These are phyloP conservation scores for Suillus americanus DNA, from an alignment of 768 basidiomycete species.

Conservation along the genomic window DNA sequence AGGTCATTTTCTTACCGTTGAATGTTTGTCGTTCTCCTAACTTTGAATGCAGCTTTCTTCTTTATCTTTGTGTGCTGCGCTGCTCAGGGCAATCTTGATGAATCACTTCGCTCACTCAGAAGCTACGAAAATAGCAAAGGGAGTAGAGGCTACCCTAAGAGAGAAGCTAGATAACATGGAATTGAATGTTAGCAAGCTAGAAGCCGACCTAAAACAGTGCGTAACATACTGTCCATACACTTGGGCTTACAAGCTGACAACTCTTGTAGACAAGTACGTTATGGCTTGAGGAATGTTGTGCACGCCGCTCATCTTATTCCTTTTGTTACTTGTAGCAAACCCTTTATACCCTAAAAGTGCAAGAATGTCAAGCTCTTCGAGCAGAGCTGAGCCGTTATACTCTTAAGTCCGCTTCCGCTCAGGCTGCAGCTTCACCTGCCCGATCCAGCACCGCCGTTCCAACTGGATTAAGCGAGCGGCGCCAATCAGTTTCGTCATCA, in stretches of 20 bases:
- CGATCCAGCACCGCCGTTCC: slow-evolving; percentile 29
- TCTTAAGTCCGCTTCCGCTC: slow-evolving; percentile 24
- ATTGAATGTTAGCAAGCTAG: slow-evolving; percentile 54
- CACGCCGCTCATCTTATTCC: slow-evolving; percentile 17
- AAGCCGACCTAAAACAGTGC: slow-evolving; percentile 70
- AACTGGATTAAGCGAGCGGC: slow-evolving; percentile 21
- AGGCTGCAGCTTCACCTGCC: slow-evolving; percentile 19
- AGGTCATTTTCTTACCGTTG: slow-evolving; percentile 39
- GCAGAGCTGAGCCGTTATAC: slow-evolving; percentile 60
- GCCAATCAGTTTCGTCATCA: slow-evolving; percentile 29
- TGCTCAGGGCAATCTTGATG: slow-evolving; percentile 78
- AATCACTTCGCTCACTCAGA: slow-evolving; percentile 82
- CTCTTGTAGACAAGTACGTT: slow-evolving; percentile 57
- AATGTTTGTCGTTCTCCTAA: slow-evolving; percentile 11
- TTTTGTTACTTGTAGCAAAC: slow-evolving; percentile 43
- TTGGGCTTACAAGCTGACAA: slow-evolving; percentile 18
- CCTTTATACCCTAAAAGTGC: slow-evolving; percentile 63
- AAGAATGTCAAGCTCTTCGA: slow-evolving; percentile 68
- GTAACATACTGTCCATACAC: slow-evolving; percentile 28
- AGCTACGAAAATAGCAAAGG: slow-evolving; percentile 64
- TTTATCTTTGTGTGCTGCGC: slow-evolving; percentile 71
- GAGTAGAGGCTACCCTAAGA: slow-evolving; percentile 59
- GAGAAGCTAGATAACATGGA: slow-evolving; percentile 67
- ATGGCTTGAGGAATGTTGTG: slow-evolving; percentile 12
- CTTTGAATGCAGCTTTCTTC: slow-evolving; percentile 50